Conservation (phyloP, 177 flowering plant genomes). For the Vitis hybrid region DNA sequence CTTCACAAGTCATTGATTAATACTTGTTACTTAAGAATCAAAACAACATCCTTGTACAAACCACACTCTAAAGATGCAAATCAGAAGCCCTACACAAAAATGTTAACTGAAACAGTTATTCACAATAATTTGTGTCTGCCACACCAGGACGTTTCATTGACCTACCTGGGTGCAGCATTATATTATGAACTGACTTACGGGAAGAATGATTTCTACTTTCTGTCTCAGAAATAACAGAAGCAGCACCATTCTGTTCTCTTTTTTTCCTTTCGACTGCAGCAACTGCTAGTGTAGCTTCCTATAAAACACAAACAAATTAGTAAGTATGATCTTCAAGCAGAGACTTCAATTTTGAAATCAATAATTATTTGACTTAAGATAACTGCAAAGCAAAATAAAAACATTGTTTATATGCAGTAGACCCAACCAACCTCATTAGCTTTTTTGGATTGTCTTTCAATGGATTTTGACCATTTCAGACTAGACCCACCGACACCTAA, state of each 20-base stretch:
- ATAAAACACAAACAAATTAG: background rate
- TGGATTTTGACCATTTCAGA: slow-evolving; percentile 96
- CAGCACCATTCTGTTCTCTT: slow-evolving; percentile 49
- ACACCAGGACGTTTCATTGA: slow-evolving; percentile 33
- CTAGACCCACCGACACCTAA: slow-evolving; percentile 73
- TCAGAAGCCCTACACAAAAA: background rate
- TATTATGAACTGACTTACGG: slow-evolving; percentile 48
- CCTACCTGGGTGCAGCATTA: slow-evolving; percentile 42
- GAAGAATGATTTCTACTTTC: slow-evolving; percentile 41
- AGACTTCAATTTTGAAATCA: background rate
- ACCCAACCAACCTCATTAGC: slow-evolving; percentile 70
- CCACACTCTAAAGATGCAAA: slow-evolving; percentile 2
- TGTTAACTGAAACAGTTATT: background rate
- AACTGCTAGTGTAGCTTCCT: slow-evolving; percentile 89
- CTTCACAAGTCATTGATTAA: slow-evolving; percentile 1
- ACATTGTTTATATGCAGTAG: background rate
- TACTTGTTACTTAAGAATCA: background rate
- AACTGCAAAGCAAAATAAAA: background rate
- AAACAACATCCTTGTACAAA: background rate
- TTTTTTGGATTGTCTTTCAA: slow-evolving; percentile 71
- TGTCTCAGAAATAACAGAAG: slow-evolving; percentile 20
- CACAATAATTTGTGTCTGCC: slow-evolving; percentile 16
- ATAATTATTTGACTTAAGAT: background rate
- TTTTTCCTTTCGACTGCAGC: slow-evolving; percentile 70
- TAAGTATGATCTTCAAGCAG: background rate